phyloP scores from a whole-genome alignment of 345 rosid species.

The Melaleuca quinquenervia region DNA sequence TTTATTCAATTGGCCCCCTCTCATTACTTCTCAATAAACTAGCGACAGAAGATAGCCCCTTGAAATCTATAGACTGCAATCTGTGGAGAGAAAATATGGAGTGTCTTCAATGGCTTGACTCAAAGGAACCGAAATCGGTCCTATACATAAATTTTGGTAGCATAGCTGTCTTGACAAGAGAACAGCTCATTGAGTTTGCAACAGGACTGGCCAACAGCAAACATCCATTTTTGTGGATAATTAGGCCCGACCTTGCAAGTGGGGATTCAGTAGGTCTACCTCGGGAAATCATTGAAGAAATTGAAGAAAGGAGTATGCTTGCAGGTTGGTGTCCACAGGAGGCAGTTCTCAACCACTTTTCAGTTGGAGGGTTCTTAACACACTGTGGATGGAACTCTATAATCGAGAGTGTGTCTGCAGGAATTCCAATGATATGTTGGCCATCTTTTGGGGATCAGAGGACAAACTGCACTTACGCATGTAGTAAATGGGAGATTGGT shows the following conservation, averaged over 20 bases:
- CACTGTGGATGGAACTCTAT: conserved; percentile 4
- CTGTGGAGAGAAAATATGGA: background rate
- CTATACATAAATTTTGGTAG: background rate
- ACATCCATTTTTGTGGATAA: background rate
- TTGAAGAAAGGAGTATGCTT: background rate
- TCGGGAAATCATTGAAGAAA: background rate
- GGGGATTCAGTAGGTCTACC: background rate
- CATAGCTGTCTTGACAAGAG: background rate
- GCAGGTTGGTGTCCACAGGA: conserved; percentile 2
- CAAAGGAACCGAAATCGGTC: background rate
- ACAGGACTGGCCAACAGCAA: background rate
- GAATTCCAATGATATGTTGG: background rate
- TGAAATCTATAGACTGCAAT: background rate
- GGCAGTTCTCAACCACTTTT: background rate
- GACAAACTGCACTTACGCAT: background rate
- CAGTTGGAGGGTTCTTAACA: background rate
- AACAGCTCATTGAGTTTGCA: background rate
- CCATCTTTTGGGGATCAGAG: background rate
- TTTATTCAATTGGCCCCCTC: background rate
- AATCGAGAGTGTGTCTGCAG: background rate
- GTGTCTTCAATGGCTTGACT: background rate
- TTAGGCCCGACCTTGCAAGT: background rate
- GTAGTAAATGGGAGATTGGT: background rate
- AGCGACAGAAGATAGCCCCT: background rate
- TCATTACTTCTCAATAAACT: background rate